Base-by-base conservation (phyloP, 1,139 yeast species). In the Pichia sp. region DNA sequence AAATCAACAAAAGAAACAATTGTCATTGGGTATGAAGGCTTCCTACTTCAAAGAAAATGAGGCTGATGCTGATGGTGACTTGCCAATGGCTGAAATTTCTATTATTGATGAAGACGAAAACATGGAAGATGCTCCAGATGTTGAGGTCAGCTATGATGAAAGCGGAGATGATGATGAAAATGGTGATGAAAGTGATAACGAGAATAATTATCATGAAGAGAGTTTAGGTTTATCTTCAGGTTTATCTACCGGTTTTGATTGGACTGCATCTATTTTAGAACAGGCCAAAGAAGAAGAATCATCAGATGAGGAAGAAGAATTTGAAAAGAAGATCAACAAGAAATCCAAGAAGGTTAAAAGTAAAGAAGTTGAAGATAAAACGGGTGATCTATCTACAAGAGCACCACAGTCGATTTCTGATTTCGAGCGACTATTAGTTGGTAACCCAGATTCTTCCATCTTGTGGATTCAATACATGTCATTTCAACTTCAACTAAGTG, bases 391-490 rank as follows among this genome's bases (percentile, higher is more conserved):
- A 57, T 82, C 82, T 62, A 79, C 95, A 23, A 78, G 91, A 63
- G 87, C 93, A 12, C 99, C 99, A 39, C 95, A 91, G 69, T 89
- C 97, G 50, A 85, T 83, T 46, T 73, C 83, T 52, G 99, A 93
- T 70, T 93, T 89, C 65, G 99, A 93, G 70, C 82, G 99, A 63
- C 73, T 93, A 59, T 76, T 93, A 52, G 79, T 93, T 55, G 96
- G 97, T 65, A 86, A 87, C 65, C 98, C 99, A 52, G 87, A 89
- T 72, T 88, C 96, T 2, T 91, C 99, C 1, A 80, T 91, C 48
- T 72, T 90, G 59, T 93, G 99, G 99, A 91, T 93, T 89, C 89
- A 91, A 70, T 93, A 87, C 70, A 93, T 95, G 97, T 93, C 98
- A 3, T 93, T 91, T 86, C 96, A 90, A 71, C 77, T 93, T 60